Conservation (phyloP, 805 yeast genomes). For the Torulaspora indica region DNA sequence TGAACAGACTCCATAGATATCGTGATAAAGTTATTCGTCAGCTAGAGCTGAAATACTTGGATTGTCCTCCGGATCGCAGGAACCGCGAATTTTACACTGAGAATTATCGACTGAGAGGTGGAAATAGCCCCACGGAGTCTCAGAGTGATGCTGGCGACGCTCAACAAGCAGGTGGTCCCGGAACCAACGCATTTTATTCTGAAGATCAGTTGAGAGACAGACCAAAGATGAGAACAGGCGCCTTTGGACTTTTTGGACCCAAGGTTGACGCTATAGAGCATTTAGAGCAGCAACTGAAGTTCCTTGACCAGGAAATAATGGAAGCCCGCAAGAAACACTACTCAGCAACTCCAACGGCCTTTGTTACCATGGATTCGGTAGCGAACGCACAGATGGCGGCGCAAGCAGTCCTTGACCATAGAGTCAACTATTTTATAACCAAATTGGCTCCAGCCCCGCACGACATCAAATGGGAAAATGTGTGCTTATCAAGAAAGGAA, state of each 20-base stretch:
- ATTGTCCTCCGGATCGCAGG: constrained; percentile 31
- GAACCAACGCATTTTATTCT: constrained; percentile 24
- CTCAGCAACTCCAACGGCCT: constrained; percentile 85
- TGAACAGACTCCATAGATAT: constrained; percentile 60
- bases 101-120: constrained; percentile 21
- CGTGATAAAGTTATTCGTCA: constrained; percentile 50
- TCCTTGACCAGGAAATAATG: constrained; percentile 64
- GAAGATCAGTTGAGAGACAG: constrained; percentile 40
- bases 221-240: constrained; percentile 60
- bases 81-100: constrained; percentile 24
- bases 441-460: constrained; percentile 92
- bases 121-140: constrained; percentile 1
- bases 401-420: constrained; percentile 89
- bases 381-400: constrained; percentile 97
- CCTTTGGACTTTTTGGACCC: constrained; percentile 59
- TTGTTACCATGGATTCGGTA: constrained; percentile 90
- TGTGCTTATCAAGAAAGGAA: constrained; percentile 72
- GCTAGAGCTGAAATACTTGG: constrained; percentile 51
- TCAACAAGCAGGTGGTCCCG: constrained; percentile 6
- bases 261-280: constrained; percentile 77
- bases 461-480: constrained; percentile 89
- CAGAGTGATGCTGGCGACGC: constrained; percentile 4
- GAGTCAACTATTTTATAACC: constrained; percentile 76
- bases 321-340: constrained; percentile 63
- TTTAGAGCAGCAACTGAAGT: constrained; percentile 61